Percentiles rank a stretch among this genome's conserved stretches.
These are phyloP conservation scores for Chaetomium strumarium DNA, from an alignment of 2,329 filamentous ascomycete species.

Conservation along the genomic window DNA sequence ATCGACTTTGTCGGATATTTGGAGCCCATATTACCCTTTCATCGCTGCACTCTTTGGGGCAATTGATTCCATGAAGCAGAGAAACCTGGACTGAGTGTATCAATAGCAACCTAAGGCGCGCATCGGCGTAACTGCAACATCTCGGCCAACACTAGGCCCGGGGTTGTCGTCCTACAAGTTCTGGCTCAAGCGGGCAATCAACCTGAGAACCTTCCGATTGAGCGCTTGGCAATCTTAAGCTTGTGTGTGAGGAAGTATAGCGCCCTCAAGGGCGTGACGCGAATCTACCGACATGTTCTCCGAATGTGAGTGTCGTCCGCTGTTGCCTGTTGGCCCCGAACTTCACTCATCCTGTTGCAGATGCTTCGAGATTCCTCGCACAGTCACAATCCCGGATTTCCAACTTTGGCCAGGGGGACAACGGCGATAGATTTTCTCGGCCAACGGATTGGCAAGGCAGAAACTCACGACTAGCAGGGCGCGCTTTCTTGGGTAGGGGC, in stretches of 20 bases:
- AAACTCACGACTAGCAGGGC: slow-evolving; percentile 31
- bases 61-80: neutral
- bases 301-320: slow-evolving; percentile 64
- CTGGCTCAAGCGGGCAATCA: no score
- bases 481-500: slow-evolving; percentile 41
- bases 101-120: neutral
- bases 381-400: slow-evolving; percentile 92
- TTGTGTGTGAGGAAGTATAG: slow-evolving; percentile 9
- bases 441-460: slow-evolving; percentile 33
- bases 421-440: slow-evolving; percentile 35
- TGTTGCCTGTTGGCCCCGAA: neutral
- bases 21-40: neutral
- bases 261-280: slow-evolving; percentile 22
- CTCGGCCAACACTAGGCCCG: slow-evolving; percentile 1
- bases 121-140: slow-evolving; percentile 11
- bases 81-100: slow-evolving; percentile 1
- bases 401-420: slow-evolving; percentile 58
- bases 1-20: neutral
- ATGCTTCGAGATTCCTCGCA: slow-evolving; percentile 92
- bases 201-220: no score
- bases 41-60: neutral
- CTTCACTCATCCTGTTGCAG: slow-evolving; percentile 41
- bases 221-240: neutral
- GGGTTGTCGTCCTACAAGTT: slow-evolving; percentile 5
- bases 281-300: slow-evolving; percentile 62